Evolutionary conservation across 2,329 filamentous ascomycete species (phyloP).

Genomic region (Trichoderma endophyticum): DNA sequence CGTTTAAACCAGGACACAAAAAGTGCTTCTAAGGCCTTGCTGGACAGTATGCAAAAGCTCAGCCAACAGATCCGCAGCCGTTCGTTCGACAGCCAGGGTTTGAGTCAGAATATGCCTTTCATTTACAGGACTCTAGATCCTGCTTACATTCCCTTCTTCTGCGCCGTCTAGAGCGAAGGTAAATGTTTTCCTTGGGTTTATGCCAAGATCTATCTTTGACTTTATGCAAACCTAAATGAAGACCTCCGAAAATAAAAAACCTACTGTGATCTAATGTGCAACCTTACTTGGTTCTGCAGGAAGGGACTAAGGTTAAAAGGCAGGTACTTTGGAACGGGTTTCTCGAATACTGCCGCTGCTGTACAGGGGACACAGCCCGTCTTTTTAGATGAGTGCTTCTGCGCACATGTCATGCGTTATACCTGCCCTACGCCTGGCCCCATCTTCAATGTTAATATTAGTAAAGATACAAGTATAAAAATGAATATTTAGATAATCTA

Average conservation of each 20-base stretch:
- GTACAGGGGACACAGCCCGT: neutral
- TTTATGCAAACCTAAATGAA: neutral
- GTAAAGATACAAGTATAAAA: neutral
- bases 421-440: neutral
- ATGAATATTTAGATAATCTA: neutral
- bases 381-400: neutral
- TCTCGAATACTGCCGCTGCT: neutral
- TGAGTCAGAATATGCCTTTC: constrained; percentile 48
- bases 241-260: neutral
- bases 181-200: neutral
- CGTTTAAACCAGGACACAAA: neutral
- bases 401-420: neutral
- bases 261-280: neutral
- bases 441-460: neutral
- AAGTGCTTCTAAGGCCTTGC: neutral
- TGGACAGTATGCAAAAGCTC: constrained; percentile 35
- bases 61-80: constrained; percentile 37
- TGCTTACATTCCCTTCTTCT: constrained; percentile 22
- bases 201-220: neutral
- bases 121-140: constrained; percentile 34
- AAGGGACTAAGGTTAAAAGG: neutral
- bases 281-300: neutral
- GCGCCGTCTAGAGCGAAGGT: constrained; percentile 17
- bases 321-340: neutral
- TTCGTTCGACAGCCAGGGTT: constrained; percentile 40